A percentile compares a stretch with the other conserved stretches of the same genome.
phyloP scores from a whole-genome alignment of 2,329 filamentous ascomycete genomes.

The Coniella vitis region DNA sequence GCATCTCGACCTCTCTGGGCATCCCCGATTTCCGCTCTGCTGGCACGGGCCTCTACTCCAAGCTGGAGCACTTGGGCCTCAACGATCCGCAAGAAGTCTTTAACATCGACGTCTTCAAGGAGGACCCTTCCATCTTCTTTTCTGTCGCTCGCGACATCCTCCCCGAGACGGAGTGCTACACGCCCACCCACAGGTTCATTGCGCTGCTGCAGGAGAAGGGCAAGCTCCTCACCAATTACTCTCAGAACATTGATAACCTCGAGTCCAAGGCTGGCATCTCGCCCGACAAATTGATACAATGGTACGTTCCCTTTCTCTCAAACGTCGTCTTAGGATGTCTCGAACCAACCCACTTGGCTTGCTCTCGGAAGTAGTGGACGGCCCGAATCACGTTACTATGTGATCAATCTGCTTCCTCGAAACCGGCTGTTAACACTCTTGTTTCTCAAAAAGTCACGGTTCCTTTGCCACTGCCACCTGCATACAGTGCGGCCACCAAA shows the following conservation, averaged over 20 bases:
- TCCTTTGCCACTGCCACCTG: slow-evolving; percentile 92
- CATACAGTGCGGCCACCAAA: slow-evolving; percentile 69
- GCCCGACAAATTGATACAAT: slow-evolving; percentile 81
- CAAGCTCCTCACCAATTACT: slow-evolving; percentile 94
- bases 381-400: no score
- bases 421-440: background rate
- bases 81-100: slow-evolving; percentile 92
- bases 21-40: slow-evolving; percentile 97
- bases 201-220: slow-evolving; percentile 77
- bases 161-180: slow-evolving; percentile 70
- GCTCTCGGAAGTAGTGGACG: no score
- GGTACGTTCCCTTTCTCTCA: slow-evolving; percentile 27
- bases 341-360: no score
- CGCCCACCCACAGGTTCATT: slow-evolving; percentile 93
- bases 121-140: slow-evolving; percentile 88
- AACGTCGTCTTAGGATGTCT: background rate
- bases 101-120: slow-evolving; percentile 77
- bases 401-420: no score
- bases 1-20: slow-evolving; percentile 92
- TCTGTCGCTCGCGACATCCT: slow-evolving; percentile 85
- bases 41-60: slow-evolving; percentile 83
- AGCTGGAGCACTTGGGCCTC: slow-evolving; percentile 69
- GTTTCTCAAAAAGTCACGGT: slow-evolving; percentile 64
- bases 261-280: slow-evolving; percentile 80
- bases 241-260: slow-evolving; percentile 97